A percentile compares a stretch with the other conserved stretches of the same genome.
These are phyloP conservation scores for Mangifera indica DNA, from an alignment of 345 rosid species.

Conservation along the genomic window DNA sequence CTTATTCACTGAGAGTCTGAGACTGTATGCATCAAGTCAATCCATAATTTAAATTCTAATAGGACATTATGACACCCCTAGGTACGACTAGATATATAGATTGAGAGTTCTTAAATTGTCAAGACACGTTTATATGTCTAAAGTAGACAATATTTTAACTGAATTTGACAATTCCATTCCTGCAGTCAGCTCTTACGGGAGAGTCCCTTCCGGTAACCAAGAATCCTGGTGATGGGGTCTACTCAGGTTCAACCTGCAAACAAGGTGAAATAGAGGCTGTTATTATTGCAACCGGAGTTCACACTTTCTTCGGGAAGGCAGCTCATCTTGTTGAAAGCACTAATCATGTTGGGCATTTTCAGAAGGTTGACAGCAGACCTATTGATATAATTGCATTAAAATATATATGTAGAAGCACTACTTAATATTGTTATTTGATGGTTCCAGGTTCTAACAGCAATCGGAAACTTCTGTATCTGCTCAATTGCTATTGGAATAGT, in stretches of 20 bases:
- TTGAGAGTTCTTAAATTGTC: no score
- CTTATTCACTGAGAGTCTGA: background rate
- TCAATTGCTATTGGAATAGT: slow-evolving; percentile 41
- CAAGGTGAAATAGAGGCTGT: slow-evolving; percentile 46
- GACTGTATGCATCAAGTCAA: no score
- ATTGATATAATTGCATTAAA: background rate
- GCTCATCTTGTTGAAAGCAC: slow-evolving; percentile 47
- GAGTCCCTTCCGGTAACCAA: slow-evolving; percentile 50
- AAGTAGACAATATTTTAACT: no score
- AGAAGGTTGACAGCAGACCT: slow-evolving; percentile 20
- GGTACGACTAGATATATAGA: no score
- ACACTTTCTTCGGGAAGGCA: slow-evolving; percentile 42
- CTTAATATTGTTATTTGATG: slow-evolving; percentile 9
- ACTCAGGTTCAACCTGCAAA: slow-evolving; percentile 46
- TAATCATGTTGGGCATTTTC: slow-evolving; percentile 37
- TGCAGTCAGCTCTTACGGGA: slow-evolving; percentile 55
- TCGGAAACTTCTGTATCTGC: slow-evolving; percentile 47
- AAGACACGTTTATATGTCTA: no score
- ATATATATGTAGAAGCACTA: background rate
- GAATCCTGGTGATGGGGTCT: slow-evolving; percentile 35
- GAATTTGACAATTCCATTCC: slow-evolving; percentile 1
- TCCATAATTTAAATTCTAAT: background rate
- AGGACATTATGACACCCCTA: background rate
- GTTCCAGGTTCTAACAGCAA: slow-evolving; percentile 36
- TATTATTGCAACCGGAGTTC: slow-evolving; percentile 42